phyloP scores from a whole-genome alignment of 768 basidiomycete genomes.

The Psilocybe azurescens region DNA sequence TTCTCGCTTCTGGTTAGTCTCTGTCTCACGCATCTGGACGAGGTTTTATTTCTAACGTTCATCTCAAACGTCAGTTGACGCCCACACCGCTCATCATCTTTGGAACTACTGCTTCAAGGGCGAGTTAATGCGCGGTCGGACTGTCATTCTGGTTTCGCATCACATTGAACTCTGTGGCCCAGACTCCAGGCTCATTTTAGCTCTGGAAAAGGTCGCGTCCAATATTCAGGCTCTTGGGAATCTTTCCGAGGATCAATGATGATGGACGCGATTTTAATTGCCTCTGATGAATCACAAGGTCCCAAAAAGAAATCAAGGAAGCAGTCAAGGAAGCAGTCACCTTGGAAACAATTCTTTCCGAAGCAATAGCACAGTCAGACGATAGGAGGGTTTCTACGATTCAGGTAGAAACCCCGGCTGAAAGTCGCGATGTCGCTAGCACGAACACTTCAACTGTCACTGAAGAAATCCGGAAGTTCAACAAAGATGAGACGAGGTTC shows the following conservation, averaged over 20 bases:
- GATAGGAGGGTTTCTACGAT: background rate
- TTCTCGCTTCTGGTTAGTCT: constrained; percentile 56
- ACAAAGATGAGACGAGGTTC: constrained; percentile 82
- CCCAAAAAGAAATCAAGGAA: constrained; percentile 30
- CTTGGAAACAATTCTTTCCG: constrained; percentile 34
- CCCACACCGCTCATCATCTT: constrained; percentile 90
- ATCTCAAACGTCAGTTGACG: constrained; percentile 64
- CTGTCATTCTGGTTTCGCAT: constrained; percentile 92
- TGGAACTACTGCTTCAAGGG: constrained; percentile 86
- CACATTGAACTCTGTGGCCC: constrained; percentile 89
- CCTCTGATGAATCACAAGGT: constrained; percentile 44
- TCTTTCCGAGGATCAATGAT: constrained; percentile 71
- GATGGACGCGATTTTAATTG: constrained; percentile 6
- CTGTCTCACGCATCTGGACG: too few relatives aligned
- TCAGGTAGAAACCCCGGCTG: background rate
- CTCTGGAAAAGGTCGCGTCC: constrained; percentile 78
- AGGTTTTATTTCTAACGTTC: background rate
- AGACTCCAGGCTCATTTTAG: constrained; percentile 81
- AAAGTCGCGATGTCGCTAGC: constrained; percentile 34
- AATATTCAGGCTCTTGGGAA: constrained; percentile 70
- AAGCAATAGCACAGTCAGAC: constrained; percentile 43
- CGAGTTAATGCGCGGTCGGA: constrained; percentile 78
- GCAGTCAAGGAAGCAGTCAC: constrained; percentile 51
- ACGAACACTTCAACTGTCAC: constrained; percentile 12
- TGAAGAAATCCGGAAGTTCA: constrained; percentile 67